These are phyloP conservation scores for Nemania sp. DNA, from an alignment of 2,329 filamentous ascomycete species.

Conservation along the genomic window DNA sequence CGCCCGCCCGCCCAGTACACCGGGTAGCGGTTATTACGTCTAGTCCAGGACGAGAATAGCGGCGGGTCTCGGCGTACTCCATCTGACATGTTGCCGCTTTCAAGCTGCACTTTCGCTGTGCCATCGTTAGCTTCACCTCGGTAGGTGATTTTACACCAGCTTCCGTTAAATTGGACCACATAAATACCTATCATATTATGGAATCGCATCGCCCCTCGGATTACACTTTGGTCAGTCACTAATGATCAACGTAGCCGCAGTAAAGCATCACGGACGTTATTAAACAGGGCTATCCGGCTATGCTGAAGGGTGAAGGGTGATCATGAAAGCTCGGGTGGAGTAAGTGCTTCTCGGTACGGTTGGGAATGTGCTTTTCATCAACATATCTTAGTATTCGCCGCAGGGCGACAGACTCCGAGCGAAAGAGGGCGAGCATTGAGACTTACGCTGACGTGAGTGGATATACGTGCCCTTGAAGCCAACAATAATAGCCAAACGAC, in stretches of 20 bases:
- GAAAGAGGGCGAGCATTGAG: constrained; percentile 50
- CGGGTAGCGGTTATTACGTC: too few species aligned
- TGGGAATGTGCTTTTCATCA: too few species aligned
- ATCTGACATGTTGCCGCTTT: constrained; percentile 5
- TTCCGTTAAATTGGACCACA: not conserved
- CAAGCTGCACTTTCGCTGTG: too few species aligned
- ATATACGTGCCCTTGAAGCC: constrained; percentile 57
- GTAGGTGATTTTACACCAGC: not conserved
- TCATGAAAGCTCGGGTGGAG: too few species aligned
- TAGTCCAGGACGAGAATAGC: too few species aligned
- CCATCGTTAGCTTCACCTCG: too few species aligned
- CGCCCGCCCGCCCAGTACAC: too few species aligned
- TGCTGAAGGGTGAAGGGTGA: too few species aligned
- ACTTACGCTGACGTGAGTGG: constrained; percentile 56
- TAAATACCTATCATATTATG: not conserved
- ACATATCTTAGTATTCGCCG: too few species aligned
- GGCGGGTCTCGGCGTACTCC: not conserved
- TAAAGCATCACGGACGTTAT: too few species aligned
- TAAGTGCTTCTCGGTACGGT: too few species aligned
- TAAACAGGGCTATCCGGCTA: too few species aligned
- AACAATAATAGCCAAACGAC: constrained; percentile 25
- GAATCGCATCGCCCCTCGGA: constrained; percentile 1
- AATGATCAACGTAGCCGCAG: not conserved
- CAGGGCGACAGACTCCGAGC: constrained; percentile 20
- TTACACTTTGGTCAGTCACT: not conserved